phyloP scores from a whole-genome alignment of 192 early-diverging fungal genomes.

The Coemansia umbellata region DNA sequence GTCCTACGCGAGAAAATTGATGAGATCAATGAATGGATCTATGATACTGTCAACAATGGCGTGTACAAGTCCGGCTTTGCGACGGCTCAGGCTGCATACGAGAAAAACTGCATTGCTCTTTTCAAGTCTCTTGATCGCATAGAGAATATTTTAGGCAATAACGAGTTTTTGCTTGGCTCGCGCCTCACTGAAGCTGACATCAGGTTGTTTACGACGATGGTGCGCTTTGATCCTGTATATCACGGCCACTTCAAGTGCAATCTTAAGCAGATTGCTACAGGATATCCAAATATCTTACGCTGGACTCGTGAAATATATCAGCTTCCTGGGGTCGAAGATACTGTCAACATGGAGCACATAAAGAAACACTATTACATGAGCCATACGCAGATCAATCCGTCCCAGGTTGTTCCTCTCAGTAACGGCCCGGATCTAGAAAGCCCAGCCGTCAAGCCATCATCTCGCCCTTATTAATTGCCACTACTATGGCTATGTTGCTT shows the following conservation, averaged over 20 bases:
- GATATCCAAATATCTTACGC: slow-evolving; percentile 83
- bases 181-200: slow-evolving; percentile 92
- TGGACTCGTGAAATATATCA: slow-evolving; percentile 85
- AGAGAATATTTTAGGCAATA: slow-evolving; percentile 71
- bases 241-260: slow-evolving; percentile 96
- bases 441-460: slow-evolving; percentile 26
- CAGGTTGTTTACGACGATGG: slow-evolving; percentile 89
- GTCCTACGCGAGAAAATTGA: slow-evolving; percentile 75
- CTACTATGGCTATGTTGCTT: too few relatives aligned
- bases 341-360: slow-evolving; percentile 95
- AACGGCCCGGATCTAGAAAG: slow-evolving; percentile 57
- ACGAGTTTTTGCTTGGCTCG: slow-evolving; percentile 73
- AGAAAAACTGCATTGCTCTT: slow-evolving; percentile 64
- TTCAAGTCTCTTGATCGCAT: slow-evolving; percentile 79
- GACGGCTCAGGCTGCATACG: slow-evolving; percentile 80
- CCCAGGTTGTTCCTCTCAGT: slow-evolving; percentile 70
- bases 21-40: slow-evolving; percentile 84
- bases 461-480: slow-evolving; percentile 24
- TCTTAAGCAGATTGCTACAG: slow-evolving; percentile 74
- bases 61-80: slow-evolving; percentile 95
- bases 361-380: slow-evolving; percentile 91
- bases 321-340: slow-evolving; percentile 69
- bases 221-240: slow-evolving; percentile 95
- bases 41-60: slow-evolving; percentile 93
- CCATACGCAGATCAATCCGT: slow-evolving; percentile 92